Evolutionary conservation across 192 early-diverging fungal genomes (phyloP).

Genomic region (Phlyctochytrium arcticum): DNA sequence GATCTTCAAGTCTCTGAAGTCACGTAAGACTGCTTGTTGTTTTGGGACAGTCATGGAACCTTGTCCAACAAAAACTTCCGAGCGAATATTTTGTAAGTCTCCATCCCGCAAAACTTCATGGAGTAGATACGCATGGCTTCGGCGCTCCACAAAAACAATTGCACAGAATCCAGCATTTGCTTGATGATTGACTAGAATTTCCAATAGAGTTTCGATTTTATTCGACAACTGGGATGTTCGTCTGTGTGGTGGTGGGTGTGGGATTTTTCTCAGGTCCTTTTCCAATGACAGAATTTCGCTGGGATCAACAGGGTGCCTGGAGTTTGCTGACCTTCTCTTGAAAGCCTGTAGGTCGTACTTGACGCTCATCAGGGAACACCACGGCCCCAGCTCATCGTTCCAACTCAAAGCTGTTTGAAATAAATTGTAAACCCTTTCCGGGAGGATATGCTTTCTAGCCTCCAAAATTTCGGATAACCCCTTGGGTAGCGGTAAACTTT

Average conservation of each 20-base stretch:
- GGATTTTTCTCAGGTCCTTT: too few relatives aligned
- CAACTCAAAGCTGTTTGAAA: too few relatives aligned
- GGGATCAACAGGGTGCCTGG: too few relatives aligned
- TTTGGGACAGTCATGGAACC: conserved; percentile 19
- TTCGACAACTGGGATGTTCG: conserved; percentile 55
- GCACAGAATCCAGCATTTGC: conserved; percentile 60
- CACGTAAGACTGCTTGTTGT: conserved; percentile 57
- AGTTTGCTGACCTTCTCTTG: too few relatives aligned
- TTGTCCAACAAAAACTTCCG: conserved; percentile 12
- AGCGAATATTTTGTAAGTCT: conserved; percentile 6
- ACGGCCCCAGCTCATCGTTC: conserved; percentile 14
- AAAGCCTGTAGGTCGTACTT: background rate
- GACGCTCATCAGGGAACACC: background rate
- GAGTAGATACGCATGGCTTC: conserved; percentile 58
- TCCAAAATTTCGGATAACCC: too few relatives aligned
- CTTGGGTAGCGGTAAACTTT: too few relatives aligned
- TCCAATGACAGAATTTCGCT: too few relatives aligned
- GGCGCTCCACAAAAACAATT: conserved; percentile 78
- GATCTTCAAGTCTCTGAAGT: conserved; percentile 65
- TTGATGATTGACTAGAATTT: conserved; percentile 52
- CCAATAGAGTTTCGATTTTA: conserved; percentile 66
- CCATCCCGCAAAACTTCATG: background rate
- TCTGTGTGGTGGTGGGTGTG: too few relatives aligned
- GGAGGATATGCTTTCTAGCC: too few relatives aligned
- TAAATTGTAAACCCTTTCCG: too few relatives aligned